Conservation (phyloP, 202 grass and related monocot species). For the Hordeum pubiflorum region DNA sequence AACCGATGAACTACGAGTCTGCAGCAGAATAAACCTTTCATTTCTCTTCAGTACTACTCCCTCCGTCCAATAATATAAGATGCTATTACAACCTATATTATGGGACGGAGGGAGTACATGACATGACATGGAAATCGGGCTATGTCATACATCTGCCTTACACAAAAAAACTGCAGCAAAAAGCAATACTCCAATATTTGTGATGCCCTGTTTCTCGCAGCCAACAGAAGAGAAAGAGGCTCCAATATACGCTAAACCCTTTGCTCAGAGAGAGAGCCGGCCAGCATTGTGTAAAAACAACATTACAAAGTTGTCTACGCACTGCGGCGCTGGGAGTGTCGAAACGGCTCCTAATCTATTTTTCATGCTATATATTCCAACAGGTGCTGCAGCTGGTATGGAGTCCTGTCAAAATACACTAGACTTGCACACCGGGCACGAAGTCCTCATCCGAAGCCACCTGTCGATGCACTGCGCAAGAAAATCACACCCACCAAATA, state of each 20-base stretch:
- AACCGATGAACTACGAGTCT: neutral
- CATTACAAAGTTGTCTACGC: neutral
- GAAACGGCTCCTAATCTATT: neutral
- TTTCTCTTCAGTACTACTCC: neutral
- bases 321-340: neutral
- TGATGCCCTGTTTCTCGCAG: neutral
- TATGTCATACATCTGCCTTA: neutral
- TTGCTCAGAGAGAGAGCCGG: neutral
- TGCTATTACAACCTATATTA: too few relatives aligned
- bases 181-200: neutral
- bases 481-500: neutral
- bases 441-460: conserved; percentile 65
- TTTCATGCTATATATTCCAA: neutral
- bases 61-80: too few relatives aligned
- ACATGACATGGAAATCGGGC: neutral
- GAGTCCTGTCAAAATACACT: conserved; percentile 30
- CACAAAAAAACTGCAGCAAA: neutral
- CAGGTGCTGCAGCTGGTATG: neutral
- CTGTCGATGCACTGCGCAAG: conserved; percentile 73
- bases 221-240: neutral
- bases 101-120: neutral
- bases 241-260: neutral
- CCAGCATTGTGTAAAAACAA: neutral
- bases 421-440: conserved; percentile 76
- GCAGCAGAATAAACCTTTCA: neutral